Evolutionary conservation across 78 protist species (phyloP), one percentile per base, ranked within the genome.

Genomic region (Corallochytrium limacisporum): DNA sequence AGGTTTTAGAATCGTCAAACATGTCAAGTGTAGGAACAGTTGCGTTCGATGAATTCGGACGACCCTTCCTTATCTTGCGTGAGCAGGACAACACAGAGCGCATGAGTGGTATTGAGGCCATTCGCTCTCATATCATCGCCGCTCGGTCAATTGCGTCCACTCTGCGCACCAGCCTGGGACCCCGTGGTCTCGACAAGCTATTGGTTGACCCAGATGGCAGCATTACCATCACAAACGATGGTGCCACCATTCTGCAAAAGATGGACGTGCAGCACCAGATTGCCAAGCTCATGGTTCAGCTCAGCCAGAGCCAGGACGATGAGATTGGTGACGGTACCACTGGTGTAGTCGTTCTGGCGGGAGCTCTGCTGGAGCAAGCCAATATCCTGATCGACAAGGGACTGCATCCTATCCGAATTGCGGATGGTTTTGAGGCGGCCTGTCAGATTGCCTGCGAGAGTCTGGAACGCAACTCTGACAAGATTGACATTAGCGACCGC

Each of bases 301-400:
- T 97, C 28, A 90, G 97, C 22, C 63, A 84, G 62, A 85, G 95
- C 13, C 99, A 95, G 71, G 99, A 97, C 65, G 86, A 84, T 43
- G 99, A 97, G 77, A 91, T 94, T 55, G 99, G 99, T 50, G 99
- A 95, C 63, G 99, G 99, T 24, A 95, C 99, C 20, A 95, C 99
- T 4, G 94, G 96, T n/a, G 99, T 97, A 5, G 99, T 97, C 6
- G 98, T 97, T 12, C 69, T 97, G 18, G 99, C 99, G 1, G 98
- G 99, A 12, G 91, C 99, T 9, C 85, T 97, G 40, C 80, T 97
- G 8, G 97, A 97, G 69, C 92, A 92, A 48, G 97, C 98, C 4
- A 92, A 85, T 65, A 4, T 43, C 1, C 80, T 94, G 9, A 74
- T 94, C 15, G 96, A 92, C 69, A 62, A 77, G 46, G 98, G 99